These are phyloP conservation scores for Rubroboletus pulcherrimus DNA, from an alignment of 768 basidiomycete genomes.

Conservation along the genomic window DNA sequence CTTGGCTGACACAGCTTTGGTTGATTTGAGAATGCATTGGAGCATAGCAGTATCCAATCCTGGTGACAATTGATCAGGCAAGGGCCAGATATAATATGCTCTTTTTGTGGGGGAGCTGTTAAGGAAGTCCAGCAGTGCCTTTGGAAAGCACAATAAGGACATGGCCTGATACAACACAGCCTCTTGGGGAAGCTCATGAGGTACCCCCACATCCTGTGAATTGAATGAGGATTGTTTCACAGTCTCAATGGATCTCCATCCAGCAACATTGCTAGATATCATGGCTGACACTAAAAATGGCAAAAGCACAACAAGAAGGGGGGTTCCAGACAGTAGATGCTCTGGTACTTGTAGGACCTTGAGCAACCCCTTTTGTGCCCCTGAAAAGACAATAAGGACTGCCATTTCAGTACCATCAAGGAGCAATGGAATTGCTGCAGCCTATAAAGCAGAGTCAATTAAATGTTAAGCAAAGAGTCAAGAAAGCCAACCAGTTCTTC, in stretches of 20 bases:
- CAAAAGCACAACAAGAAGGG: slow-evolving; percentile 26
- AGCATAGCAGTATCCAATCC: slow-evolving; percentile 45
- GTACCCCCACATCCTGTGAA: not conserved
- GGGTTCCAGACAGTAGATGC: slow-evolving; percentile 11
- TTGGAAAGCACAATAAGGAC: slow-evolving; percentile 44
- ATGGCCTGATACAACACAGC: slow-evolving; percentile 25
- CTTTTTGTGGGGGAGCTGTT: slow-evolving; percentile 31
- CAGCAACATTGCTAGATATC: slow-evolving; percentile 10
- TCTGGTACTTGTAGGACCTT: slow-evolving; percentile 41
- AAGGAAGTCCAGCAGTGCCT: slow-evolving; percentile 46
- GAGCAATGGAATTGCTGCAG: slow-evolving; percentile 44
- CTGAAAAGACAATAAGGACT: slow-evolving; percentile 54
- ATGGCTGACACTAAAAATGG: slow-evolving; percentile 22
- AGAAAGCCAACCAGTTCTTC: slow-evolving; percentile 42
- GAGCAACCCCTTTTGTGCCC: slow-evolving; percentile 32
- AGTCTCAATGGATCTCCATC: slow-evolving; percentile 12
- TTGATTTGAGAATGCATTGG: slow-evolving; percentile 41
- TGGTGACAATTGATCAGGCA: slow-evolving; percentile 23
- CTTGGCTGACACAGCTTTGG: slow-evolving; percentile 37
- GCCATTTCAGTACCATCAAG: slow-evolving; percentile 49
- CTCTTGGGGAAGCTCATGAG: slow-evolving; percentile 5
- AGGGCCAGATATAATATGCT: slow-evolving; percentile 49
- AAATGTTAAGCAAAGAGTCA: not conserved
- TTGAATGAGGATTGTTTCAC: slow-evolving; percentile 3
- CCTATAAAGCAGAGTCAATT: slow-evolving; percentile 32